Evolutionary conservation across 1,284 basidiomycete species (phyloP).

Genomic region (Ustilago lituana): DNA sequence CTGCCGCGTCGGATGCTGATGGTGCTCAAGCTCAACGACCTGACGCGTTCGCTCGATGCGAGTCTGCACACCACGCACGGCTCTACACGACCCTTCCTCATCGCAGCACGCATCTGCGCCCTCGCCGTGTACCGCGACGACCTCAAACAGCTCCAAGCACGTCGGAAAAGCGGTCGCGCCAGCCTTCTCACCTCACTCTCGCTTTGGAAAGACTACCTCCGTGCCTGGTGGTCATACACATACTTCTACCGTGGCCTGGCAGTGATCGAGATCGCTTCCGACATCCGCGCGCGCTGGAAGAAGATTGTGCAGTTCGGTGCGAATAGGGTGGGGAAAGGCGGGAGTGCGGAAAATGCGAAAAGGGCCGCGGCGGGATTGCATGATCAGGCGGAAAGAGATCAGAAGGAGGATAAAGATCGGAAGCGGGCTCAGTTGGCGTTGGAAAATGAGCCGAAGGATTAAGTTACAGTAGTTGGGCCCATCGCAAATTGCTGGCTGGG

Average conservation of each 20-base stretch:
- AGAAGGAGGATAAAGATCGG: slow-evolving; percentile 46
- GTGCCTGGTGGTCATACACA: slow-evolving; percentile 54
- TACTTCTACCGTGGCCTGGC: slow-evolving; percentile 64
- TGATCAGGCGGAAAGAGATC: slow-evolving; percentile 38
- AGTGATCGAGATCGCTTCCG: slow-evolving; percentile 58
- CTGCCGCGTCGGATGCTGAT: slow-evolving; percentile 66
- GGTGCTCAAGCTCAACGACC: slow-evolving; percentile 67
- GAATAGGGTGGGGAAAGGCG: slow-evolving; percentile 33
- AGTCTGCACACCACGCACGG: slow-evolving; percentile 72
- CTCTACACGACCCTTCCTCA: slow-evolving; percentile 74
- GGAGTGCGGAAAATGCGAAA: slow-evolving; percentile 45
- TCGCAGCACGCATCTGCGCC: slow-evolving; percentile 89
- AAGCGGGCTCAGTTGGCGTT: slow-evolving; percentile 32
- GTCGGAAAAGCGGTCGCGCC: slow-evolving; percentile 27
- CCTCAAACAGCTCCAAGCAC: slow-evolving; percentile 67
- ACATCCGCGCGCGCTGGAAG: slow-evolving; percentile 47
- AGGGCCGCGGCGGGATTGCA: slow-evolving; percentile 48
- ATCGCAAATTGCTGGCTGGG: too few species aligned
- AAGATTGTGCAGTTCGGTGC: slow-evolving; percentile 44
- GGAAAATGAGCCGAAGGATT: slow-evolving; percentile 16
- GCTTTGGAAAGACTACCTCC: slow-evolving; percentile 71
- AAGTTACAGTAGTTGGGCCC: too few species aligned
- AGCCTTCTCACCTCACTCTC: slow-evolving; percentile 29
- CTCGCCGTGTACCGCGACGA: slow-evolving; percentile 86
- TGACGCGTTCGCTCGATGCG: slow-evolving; percentile 71